phyloP scores from a whole-genome alignment of 2,329 filamentous ascomycete species.

The Xylariaceae sp. region DNA sequence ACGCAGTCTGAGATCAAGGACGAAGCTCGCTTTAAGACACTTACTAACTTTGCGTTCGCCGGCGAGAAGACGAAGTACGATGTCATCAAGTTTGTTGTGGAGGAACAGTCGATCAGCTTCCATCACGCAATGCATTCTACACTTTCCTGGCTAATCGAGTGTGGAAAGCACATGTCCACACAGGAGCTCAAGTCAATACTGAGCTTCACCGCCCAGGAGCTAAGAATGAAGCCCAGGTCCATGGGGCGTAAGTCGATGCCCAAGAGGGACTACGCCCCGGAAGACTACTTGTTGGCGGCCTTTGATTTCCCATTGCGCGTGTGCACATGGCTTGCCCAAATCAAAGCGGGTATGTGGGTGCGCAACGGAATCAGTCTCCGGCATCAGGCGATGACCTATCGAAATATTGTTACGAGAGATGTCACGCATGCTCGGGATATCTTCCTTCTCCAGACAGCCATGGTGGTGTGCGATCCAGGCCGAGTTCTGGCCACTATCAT shows the following conservation, averaged over 20 bases:
- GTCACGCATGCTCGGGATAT: conserved; percentile 93
- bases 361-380: conserved; percentile 92
- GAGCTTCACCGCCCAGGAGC: conserved; percentile 64
- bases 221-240: conserved; percentile 58
- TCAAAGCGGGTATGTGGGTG: conserved; percentile 98
- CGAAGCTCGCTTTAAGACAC: conserved; percentile 72
- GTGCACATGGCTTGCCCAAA: conserved; percentile 94
- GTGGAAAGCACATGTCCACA: conserved; percentile 67
- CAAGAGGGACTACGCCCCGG: conserved; percentile 53
- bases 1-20: conserved; percentile 82
- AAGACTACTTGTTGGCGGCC: conserved; percentile 78
- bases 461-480: conserved; percentile 79
- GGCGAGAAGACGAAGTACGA: conserved; percentile 50
- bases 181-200: conserved; percentile 64
- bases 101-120: conserved; percentile 89
- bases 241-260: conserved; percentile 57
- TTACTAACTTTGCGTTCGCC: conserved; percentile 78
- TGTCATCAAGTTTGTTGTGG: conserved; percentile 82
- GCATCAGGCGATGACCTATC: conserved; percentile 91
- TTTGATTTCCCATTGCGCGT: conserved; percentile 93
- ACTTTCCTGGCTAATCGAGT: conserved; percentile 91
- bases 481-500: conserved; percentile 83
- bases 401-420: conserved; percentile 82
- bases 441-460: conserved; percentile 83
- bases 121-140: conserved; percentile 96